phyloP scores from a whole-genome alignment of 2,329 filamentous ascomycete species.

The Fusarium sp. region DNA sequence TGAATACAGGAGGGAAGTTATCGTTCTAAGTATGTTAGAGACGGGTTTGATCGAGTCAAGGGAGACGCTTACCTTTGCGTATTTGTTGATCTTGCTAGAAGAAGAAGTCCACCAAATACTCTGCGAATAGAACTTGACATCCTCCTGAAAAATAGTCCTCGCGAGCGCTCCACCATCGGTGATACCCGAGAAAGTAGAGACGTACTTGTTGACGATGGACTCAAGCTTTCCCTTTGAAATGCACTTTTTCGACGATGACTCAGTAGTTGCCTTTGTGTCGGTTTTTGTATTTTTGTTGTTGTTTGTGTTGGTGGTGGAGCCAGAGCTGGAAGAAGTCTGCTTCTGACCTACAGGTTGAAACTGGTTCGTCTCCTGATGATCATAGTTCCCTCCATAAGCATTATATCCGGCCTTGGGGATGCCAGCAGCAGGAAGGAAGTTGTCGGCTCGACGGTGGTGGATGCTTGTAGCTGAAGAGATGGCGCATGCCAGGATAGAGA shows the following conservation, averaged over 20 bases:
- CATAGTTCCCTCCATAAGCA: slow-evolving; percentile 29
- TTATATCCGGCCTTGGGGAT: slow-evolving; percentile 32
- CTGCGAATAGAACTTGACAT: slow-evolving; percentile 36
- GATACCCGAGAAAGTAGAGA: slow-evolving; percentile 32
- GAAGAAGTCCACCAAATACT: slow-evolving; percentile 35
- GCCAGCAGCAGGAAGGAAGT: slow-evolving; percentile 7
- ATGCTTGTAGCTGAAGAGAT: slow-evolving; percentile 26
- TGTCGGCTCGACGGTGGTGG: slow-evolving; percentile 14
- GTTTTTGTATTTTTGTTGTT: neutral
- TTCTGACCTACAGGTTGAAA: slow-evolving; percentile 16
- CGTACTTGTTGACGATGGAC: slow-evolving; percentile 35
- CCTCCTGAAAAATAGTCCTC: slow-evolving; percentile 19
- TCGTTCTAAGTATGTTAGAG: slow-evolving; percentile 13
- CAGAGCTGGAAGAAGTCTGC: slow-evolving; percentile 4
- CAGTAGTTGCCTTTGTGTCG: neutral
- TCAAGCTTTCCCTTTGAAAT: slow-evolving; percentile 23
- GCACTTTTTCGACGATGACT: slow-evolving; percentile 2
- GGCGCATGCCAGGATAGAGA: slow-evolving; percentile 29
- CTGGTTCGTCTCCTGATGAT: slow-evolving; percentile 31
- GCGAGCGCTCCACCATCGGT: slow-evolving; percentile 28
- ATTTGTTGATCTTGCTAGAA: slow-evolving; percentile 25
- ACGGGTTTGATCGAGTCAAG: rapidly evolving
- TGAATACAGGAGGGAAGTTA: slow-evolving; percentile 34
- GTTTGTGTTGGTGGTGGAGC: neutral
- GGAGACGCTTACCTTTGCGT: slow-evolving; percentile 19